phyloP scores from a whole-genome alignment of 1,284 basidiomycete genomes.

The Sanghuangporus weigelae region DNA sequence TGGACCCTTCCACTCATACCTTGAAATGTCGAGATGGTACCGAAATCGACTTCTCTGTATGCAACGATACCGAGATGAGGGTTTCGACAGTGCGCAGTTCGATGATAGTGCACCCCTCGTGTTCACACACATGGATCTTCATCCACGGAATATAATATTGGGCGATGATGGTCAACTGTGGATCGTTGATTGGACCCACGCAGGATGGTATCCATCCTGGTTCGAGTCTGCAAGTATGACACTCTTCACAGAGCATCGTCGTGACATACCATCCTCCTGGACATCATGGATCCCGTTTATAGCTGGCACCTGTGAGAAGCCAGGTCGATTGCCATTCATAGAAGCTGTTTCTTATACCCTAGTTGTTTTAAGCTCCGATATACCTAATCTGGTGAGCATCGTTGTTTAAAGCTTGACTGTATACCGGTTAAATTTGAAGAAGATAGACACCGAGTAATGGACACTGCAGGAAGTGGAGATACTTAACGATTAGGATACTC shows the following conservation, averaged over 20 bases:
- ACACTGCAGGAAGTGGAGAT: not conserved
- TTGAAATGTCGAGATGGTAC: not conserved
- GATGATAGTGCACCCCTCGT: constrained; percentile 27
- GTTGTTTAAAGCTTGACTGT: not conserved
- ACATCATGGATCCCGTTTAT: not conserved
- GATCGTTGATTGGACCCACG: constrained; percentile 27
- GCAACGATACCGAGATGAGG: not conserved
- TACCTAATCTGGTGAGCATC: not conserved
- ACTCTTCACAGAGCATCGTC: not conserved
- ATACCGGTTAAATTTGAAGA: not conserved
- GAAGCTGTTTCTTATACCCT: not conserved
- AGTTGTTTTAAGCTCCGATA: not conserved
- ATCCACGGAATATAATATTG: constrained; percentile 26
- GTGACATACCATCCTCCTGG: not conserved
- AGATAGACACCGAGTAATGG: not conserved
- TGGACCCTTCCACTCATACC: not conserved
- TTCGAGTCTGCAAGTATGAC: constrained; percentile 22
- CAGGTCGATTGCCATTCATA: not conserved
- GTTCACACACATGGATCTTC: constrained; percentile 26
- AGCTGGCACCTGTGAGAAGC: not conserved
- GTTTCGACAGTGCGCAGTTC: constrained; percentile 14
- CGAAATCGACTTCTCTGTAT: not conserved
- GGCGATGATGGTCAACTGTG: constrained; percentile 25
- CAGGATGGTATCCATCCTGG: constrained; percentile 29
- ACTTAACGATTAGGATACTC: not conserved